Conservation (phyloP, 179 eudicot species). For the Silene noctiflora region DNA sequence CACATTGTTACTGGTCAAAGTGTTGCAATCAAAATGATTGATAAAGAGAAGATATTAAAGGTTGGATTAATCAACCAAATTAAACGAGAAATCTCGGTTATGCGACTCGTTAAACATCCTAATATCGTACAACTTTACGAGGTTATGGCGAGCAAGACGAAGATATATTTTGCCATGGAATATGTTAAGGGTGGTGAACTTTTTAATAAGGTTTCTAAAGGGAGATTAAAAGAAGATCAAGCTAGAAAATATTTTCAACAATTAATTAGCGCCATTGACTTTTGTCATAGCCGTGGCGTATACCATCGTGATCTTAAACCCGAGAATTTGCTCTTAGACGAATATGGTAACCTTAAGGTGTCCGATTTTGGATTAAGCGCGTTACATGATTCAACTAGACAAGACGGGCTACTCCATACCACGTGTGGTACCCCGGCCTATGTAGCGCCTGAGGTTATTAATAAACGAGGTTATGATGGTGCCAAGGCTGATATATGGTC, state of each 20-base stretch:
- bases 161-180: slow-evolving; percentile 80
- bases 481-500: slow-evolving; percentile 87
- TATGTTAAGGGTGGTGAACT: slow-evolving; percentile 80
- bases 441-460: slow-evolving; percentile 80
- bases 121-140: slow-evolving; percentile 72
- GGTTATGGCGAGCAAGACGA: slow-evolving; percentile 78
- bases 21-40: slow-evolving; percentile 64
- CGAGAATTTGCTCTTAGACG: slow-evolving; percentile 71
- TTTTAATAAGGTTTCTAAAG: slow-evolving; percentile 55
- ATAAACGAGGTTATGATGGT: slow-evolving; percentile 65
- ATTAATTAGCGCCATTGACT: slow-evolving; percentile 65
- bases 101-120: slow-evolving; percentile 67
- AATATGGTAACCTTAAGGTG: slow-evolving; percentile 55
- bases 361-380: slow-evolving; percentile 80
- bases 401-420: slow-evolving; percentile 74
- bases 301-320: slow-evolving; percentile 87
- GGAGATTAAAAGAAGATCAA: slow-evolving; percentile 51
- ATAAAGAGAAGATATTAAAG: slow-evolving; percentile 56
- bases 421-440: slow-evolving; percentile 91
- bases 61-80: slow-evolving; percentile 65
- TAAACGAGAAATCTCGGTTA: slow-evolving; percentile 74
- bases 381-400: slow-evolving; percentile 46
- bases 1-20: slow-evolving; percentile 41
- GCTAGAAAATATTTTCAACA: slow-evolving; percentile 73
- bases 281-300: slow-evolving; percentile 82